Base-by-base conservation (phyloP, 768 basidiomycete species). In the Rhodotorula paludigena region DNA sequence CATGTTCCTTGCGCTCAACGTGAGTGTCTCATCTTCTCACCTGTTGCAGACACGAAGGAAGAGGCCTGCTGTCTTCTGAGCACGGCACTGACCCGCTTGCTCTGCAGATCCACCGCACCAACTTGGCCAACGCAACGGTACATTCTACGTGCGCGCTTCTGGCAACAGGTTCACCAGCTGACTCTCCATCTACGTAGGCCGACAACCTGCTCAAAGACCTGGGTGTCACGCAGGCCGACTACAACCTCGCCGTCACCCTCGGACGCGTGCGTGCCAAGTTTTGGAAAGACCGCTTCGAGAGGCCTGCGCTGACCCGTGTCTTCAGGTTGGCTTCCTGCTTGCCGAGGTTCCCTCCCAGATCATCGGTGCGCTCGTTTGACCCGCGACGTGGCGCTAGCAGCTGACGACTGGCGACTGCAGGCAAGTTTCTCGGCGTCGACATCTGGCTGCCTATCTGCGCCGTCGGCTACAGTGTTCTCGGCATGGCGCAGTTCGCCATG, bases 171-270 rank as follows among this genome's bases (percentile, higher is more conserved):
- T 45, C 25, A 48, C 48, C 28, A 5, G 23, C n/a, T n/a, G 10
- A 10, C 44, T 21, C 14, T 23, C 9, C n/a, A n/a, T n/a, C 11
- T 16, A 51, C 30, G 21, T 30, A 49, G 48, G 73, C 76, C 1
- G 78, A 78, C 64, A 77, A 77, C 61, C 64, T 79, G 25, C 70
- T 79, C 18, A 56, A 63, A 7, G 78, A 79, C 44, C 58, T 78
- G 30, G 58, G 66, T 5, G 41, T 79, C 23, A 75, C 77, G 32
- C 75, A 76, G 49, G 74, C 70, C n/a, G 77, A 78, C 42, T 79
- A 78, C 66, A 79, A 78, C 56, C 60, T 78, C 14, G 78, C 78
- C 20, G 75, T 76, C 57, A 78, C 79, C 0, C n/a, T n/a, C n/a
- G n/a, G n/a, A n/a, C n/a, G n/a, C n/a, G n/a, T n/a, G n/a, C n/a